Conservation (phyloP, 768 basidiomycete species). For the Termitomyces sp. region DNA sequence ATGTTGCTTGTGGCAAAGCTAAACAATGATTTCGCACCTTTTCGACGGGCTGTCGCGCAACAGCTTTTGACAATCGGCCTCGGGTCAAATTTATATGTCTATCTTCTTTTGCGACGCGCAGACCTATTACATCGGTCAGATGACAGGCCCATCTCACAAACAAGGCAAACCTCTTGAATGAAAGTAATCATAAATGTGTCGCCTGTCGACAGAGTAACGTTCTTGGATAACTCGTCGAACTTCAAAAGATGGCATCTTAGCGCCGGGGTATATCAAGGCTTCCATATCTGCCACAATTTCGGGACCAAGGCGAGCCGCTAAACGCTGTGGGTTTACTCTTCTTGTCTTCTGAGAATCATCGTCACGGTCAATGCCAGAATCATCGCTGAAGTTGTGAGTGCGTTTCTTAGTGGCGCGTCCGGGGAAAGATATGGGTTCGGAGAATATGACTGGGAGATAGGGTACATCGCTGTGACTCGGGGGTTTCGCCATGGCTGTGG, state of each 20-base stretch:
- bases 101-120: slow-evolving; percentile 64
- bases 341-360: slow-evolving; percentile 40
- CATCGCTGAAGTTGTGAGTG: slow-evolving; percentile 3
- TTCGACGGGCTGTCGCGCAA: slow-evolving; percentile 5
- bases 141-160: slow-evolving; percentile 10
- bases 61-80: slow-evolving; percentile 32
- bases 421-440: slow-evolving; percentile 1
- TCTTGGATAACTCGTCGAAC: slow-evolving; percentile 69
- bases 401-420: slow-evolving; percentile 10
- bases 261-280: slow-evolving; percentile 64
- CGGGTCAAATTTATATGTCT: slow-evolving; percentile 52
- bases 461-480: slow-evolving; percentile 11
- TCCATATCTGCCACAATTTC: slow-evolving; percentile 71
- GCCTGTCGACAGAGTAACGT: slow-evolving; percentile 64
- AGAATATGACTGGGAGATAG: slow-evolving; percentile 12
- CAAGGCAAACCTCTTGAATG: slow-evolving; percentile 46
- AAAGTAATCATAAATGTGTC: slow-evolving; percentile 80
- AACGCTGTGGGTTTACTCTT: slow-evolving; percentile 64
- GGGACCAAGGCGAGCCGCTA: slow-evolving; percentile 64
- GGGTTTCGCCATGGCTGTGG: slow-evolving; percentile 31
- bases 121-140: slow-evolving; percentile 35
- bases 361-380: slow-evolving; percentile 20
- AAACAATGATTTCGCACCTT: slow-evolving; percentile 1
- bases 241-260: slow-evolving; percentile 75
- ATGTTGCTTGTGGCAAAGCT: background rate